Base-by-base conservation (phyloP, 1,139 yeast genomes). In the Nakaseomyces sp. region DNA sequence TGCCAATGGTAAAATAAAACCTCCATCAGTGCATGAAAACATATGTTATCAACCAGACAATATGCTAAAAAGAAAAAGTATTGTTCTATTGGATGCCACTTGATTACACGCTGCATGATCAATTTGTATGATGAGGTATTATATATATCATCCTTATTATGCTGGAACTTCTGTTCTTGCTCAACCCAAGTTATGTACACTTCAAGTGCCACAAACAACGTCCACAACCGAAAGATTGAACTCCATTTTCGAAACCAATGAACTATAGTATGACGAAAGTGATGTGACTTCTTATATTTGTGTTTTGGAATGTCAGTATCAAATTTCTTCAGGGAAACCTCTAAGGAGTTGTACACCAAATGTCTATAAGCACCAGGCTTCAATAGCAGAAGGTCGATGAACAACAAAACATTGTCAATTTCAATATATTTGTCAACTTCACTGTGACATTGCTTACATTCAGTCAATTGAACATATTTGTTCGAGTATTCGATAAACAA, bases 361-460 rank as follows among this genome's bases (percentile, higher is more conserved):
- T 93, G 99, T 42, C 94, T 72, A 54, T 87, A 89, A 0, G 96
- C 97, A 54, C 81, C 93, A 3, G 93, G 89, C 58, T 88, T 86
- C 51, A 91, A 67, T 12, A 91, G 72, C 44, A 91, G 66, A 37
- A 89, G 71, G 57, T 93, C 98, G 30, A 93, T 79, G 57, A 87
- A 84, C 24, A 91, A 67, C 1, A 91, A 68, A 17, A 89, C 94
- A 44, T 79, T 76, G 61, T 91, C 99, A 53, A 80, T 83, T 60
- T 91, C 99, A 33, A 91, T 82, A 64, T 93, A 91, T 60, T 84
- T 83, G 64, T 91, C 99, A 1, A 91, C 95, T 15, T 85, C 78
- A 44, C 72, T 69, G 37, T 76, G 73, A 61, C 99, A 91, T 22
- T 67, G 62, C 1, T 77, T 70, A 56, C 99, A 91, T 37, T 81